A percentile compares a stretch with the other conserved stretches of the same genome.
Conservation (phyloP, 2,329 filamentous ascomycete genomes). For the Emergomyces orientalis region DNA sequence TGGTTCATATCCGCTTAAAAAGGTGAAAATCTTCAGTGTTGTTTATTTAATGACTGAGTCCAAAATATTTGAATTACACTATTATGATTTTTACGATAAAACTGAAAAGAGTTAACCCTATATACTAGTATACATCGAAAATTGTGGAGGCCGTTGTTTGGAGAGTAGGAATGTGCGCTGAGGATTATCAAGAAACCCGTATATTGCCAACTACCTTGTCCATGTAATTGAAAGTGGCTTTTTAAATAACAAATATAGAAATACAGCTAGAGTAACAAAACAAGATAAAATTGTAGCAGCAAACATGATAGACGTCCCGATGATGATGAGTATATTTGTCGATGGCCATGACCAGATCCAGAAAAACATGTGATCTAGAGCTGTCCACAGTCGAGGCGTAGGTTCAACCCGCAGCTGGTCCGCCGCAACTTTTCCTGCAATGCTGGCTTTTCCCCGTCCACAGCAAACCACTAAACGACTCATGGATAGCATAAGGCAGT, state of each 20-base stretch:
- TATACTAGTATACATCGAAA: no score
- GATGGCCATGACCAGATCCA: not conserved
- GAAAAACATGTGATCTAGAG: not conserved
- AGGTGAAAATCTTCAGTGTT: not conserved
- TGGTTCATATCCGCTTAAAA: constrained; percentile 23
- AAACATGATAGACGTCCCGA: not conserved
- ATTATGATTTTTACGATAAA: not conserved
- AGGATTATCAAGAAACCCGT: not conserved
- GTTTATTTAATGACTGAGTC: not conserved
- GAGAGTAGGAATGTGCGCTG: not conserved
- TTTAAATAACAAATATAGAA: not conserved
- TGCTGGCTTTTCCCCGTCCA: not conserved
- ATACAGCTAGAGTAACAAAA: not conserved
- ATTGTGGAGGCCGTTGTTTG: not conserved
- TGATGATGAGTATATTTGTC: not conserved
- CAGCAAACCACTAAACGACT: not conserved
- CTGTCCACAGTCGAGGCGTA: no score
- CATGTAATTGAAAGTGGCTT: not conserved
- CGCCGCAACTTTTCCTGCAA: not conserved
- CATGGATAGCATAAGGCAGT: not conserved
- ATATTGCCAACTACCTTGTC: not conserved
- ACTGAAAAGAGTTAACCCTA: not conserved
- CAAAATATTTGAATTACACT: not conserved
- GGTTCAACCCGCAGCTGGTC: not conserved
- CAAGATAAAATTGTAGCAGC: not conserved